phyloP scores from a whole-genome alignment of 345 rosid genomes.

The Dipteronia sinensis region DNA sequence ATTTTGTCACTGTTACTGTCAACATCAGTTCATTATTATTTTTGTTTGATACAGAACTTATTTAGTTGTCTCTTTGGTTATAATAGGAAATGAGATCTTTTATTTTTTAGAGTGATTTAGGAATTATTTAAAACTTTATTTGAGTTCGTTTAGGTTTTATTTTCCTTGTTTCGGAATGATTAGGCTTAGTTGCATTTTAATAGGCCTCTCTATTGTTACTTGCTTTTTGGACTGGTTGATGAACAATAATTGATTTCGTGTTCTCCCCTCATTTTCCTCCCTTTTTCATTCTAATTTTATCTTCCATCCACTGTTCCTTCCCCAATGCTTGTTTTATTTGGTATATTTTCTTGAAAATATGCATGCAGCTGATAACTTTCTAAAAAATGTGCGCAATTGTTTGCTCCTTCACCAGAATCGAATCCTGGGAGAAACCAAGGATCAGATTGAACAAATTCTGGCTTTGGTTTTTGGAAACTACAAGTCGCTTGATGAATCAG shows the following conservation, averaged over 20 bases:
- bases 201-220: neutral
- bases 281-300: neutral
- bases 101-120: too few species aligned
- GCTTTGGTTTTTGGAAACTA: conserved; percentile 86
- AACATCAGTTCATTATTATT: neutral
- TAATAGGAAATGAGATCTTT: too few species aligned
- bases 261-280: neutral
- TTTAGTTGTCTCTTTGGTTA: neutral
- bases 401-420: conserved; percentile 68
- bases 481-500: conserved; percentile 89
- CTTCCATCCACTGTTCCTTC: neutral
- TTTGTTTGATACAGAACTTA: neutral
- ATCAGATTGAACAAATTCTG: conserved; percentile 96
- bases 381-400: conserved; percentile 7
- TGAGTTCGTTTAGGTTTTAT: too few species aligned
- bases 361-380: conserved; percentile 9
- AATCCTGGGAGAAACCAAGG: conserved; percentile 83
- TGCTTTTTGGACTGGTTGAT: neutral
- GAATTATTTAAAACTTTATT: neutral
- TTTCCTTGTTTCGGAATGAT: neutral
- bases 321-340: neutral
- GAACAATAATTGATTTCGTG: neutral
- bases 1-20: neutral
- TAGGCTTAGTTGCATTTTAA: neutral
- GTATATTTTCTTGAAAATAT: conserved; percentile 8